Evolutionary conservation across 2,329 filamentous ascomycete species (phyloP), one percentile per base, ranked within the genome.

Genomic region (Penicillium sp.): DNA sequence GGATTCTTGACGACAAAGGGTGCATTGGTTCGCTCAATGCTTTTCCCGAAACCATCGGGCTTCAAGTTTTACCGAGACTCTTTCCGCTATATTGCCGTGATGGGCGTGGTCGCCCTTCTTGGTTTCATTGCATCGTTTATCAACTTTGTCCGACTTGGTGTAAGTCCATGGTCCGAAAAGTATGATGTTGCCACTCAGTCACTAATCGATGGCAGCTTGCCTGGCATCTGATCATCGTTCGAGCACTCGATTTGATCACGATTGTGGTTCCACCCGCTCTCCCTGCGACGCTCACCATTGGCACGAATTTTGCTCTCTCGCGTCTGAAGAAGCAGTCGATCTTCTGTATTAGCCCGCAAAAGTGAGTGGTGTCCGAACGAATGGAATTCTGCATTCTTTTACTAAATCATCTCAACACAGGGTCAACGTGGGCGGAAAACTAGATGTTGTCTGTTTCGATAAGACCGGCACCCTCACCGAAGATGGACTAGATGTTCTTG

Each of bases 21-120:
- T 25, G 91, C 95, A 10, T 81, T 99, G 17, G 92, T 99, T 60
- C 90, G 95, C 25, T 98, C 95, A 0, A 99, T 99, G 94, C 84
- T 99, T 39, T 99, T 99, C 73, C 96, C 95, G 0, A 99, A 99
- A 72, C 95, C 95, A 1, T 96, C 94, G 0, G 94, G 94, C 0
- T 99, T 99, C 85, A 98, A 96, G 71, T 99, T 99, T 74, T 99
- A 99, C 75, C 87, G 92, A 43, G 95, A 99, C 75, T 97, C 94
- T 0, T 99, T 99, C 78, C 88, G 93, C 22, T 99, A 99, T 74
- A 98, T 99, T 61, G 92, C 91, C 4, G 95, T 99, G 61, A 99
- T 99, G 95, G 94, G 86, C 5, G 79, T 88, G 43, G 88, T 99
- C 68, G 96, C 95, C 22, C 79, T 88, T 51, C 75, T 98, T 52